A percentile compares a stretch with the other conserved stretches of the same genome.
Evolutionary conservation across 164 flowering plant species (phyloP).

Genomic region (Protea cynaroides): DNA sequence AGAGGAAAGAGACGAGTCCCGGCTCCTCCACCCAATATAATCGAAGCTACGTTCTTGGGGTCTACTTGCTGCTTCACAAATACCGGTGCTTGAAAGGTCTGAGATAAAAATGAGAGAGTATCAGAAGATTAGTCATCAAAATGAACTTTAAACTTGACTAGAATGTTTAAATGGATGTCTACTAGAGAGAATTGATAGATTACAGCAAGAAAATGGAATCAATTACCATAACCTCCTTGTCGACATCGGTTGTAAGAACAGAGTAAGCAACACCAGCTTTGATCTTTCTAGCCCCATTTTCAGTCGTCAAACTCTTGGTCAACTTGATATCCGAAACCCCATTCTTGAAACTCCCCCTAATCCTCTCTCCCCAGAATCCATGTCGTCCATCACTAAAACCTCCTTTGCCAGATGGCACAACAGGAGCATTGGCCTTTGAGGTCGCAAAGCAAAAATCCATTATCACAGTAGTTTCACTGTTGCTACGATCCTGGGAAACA

Average conservation of each 20-base stretch:
- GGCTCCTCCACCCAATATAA: conserved; percentile 85
- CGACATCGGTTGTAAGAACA: conserved; percentile 52
- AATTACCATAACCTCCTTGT: conserved; percentile 48
- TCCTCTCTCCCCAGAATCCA: conserved; percentile 43
- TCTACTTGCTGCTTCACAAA: conserved; percentile 42
- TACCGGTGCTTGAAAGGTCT: conserved; percentile 29
- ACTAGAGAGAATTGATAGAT: no score
- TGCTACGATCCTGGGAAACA: not conserved
- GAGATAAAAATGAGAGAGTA: not conserved
- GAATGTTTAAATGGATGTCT: no score
- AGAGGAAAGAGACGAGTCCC: conserved; percentile 83
- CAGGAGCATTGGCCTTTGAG: conserved; percentile 24
- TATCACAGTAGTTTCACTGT: not conserved
- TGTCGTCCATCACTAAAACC: conserved; percentile 14
- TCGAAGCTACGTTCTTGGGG: conserved; percentile 72
- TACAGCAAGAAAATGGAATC: not conserved
- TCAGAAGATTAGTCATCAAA: not conserved
- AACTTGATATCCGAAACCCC: conserved; percentile 22
- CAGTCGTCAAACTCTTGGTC: conserved; percentile 23
- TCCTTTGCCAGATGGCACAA: conserved; percentile 7
- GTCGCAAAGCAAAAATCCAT: conserved; percentile 49
- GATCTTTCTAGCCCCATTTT: conserved; percentile 21
- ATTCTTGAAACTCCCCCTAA: conserved; percentile 25
- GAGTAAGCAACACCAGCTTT: conserved; percentile 48
- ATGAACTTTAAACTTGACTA: no score